A percentile compares a stretch with the other conserved stretches of the same genome.
Evolutionary conservation across 495 filamentous ascomycete genomes (phyloP).

Genomic region (Aspergillus panamensis): DNA sequence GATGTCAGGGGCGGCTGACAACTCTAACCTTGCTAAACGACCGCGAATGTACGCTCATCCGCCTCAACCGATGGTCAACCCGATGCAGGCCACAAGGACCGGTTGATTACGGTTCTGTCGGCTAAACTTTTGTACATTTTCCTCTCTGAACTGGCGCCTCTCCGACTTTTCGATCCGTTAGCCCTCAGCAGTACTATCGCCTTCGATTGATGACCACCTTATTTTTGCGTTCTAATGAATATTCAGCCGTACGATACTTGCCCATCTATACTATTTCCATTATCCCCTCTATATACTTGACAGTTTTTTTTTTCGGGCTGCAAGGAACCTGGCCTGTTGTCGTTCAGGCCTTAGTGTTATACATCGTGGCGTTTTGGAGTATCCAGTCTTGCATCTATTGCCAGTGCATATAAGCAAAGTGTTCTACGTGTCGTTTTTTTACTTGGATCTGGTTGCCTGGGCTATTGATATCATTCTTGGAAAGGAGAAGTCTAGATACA

Average conservation of each 20-base stretch:
- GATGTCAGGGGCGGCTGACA: slow-evolving; percentile 55
- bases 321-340: slow-evolving; percentile 7
- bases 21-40: slow-evolving; percentile 54
- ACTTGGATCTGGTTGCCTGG: slow-evolving; percentile 4
- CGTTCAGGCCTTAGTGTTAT: slow-evolving; percentile 19
- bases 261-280: slow-evolving; percentile 1
- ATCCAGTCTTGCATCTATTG: slow-evolving; percentile 23
- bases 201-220: slow-evolving; percentile 11
- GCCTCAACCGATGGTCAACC: slow-evolving; percentile 42
- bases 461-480: slow-evolving; percentile 6
- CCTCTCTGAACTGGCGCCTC: slow-evolving; percentile 1
- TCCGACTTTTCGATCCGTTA: slow-evolving; percentile 5
- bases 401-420: slow-evolving; percentile 22
- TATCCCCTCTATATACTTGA: not conserved
- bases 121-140: not conserved
- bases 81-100: slow-evolving; percentile 40
- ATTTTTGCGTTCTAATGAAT: slow-evolving; percentile 12
- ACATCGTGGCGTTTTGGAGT: slow-evolving; percentile 32
- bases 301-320: not conserved
- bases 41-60: slow-evolving; percentile 60
- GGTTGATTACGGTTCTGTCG: slow-evolving; percentile 20
- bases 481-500: not conserved
- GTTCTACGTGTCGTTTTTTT: slow-evolving; percentile 16
- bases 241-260: slow-evolving; percentile 13
- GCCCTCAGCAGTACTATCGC: slow-evolving; percentile 2